These are phyloP conservation scores for Talaromyces rugulosus DNA, from an alignment of 2,329 filamentous ascomycete species.

Conservation along the genomic window DNA sequence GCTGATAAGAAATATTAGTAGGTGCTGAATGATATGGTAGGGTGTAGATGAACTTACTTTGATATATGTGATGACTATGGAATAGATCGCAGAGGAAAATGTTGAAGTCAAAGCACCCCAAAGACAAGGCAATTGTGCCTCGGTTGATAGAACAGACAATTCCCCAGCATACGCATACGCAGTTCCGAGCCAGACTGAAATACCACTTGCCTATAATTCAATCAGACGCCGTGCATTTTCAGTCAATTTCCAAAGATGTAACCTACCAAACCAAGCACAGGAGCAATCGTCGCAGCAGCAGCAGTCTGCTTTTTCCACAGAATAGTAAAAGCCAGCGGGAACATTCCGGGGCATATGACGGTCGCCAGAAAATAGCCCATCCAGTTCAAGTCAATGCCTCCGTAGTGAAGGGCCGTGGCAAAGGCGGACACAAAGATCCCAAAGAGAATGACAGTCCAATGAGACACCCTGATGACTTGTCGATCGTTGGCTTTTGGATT, in stretches of 20 bases:
- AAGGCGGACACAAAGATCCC: conserved; percentile 8
- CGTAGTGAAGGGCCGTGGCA: conserved; percentile 9
- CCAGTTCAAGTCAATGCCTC: conserved; percentile 10
- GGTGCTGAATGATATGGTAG: background rate
- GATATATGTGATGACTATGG: conserved; percentile 29
- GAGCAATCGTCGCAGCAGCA: conserved; percentile 6
- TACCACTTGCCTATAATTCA: conserved; percentile 17
- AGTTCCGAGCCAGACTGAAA: conserved; percentile 36
- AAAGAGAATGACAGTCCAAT: conserved; percentile 8
- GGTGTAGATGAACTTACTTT: background rate
- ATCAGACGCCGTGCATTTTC: no score
- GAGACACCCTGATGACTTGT: conserved; percentile 10
- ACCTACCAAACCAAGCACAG: conserved; percentile 8
- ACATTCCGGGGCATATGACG: conserved; percentile 12
- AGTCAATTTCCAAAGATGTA: background rate
- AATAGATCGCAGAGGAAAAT: conserved; percentile 40
- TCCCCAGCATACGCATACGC: conserved; percentile 27
- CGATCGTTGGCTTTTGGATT: conserved; percentile 6
- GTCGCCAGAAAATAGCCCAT: conserved; percentile 12
- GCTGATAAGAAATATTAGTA: background rate
- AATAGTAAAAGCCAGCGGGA: conserved; percentile 8
- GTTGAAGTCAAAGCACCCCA: conserved; percentile 27
- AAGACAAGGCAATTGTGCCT: conserved; percentile 13
- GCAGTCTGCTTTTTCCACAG: conserved; percentile 8
- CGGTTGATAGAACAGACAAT: conserved; percentile 32